Conservation (phyloP, 2,329 filamentous ascomycete species). For the Colletotrichum eremochloae region DNA sequence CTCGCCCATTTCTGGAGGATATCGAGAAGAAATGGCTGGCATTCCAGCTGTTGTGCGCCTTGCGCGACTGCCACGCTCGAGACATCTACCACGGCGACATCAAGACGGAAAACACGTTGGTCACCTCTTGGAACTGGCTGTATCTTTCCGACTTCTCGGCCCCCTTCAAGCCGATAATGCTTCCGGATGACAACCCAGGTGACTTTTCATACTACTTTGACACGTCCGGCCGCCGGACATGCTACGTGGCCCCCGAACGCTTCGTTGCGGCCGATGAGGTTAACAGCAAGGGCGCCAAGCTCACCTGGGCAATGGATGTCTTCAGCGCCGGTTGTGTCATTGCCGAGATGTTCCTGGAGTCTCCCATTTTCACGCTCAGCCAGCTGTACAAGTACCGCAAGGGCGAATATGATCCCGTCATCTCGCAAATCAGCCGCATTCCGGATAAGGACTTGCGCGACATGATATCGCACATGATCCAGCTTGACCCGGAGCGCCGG, state of each 20-base stretch:
- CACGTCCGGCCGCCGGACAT: conserved; percentile 89
- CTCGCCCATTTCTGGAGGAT: conserved; percentile 93
- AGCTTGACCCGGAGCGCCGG: conserved; percentile 89
- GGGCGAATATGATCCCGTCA: conserved; percentile 90
- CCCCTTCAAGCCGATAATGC: conserved; percentile 91
- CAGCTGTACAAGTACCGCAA: conserved; percentile 95
- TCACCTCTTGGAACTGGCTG: conserved; percentile 99
- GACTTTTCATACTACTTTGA: conserved; percentile 99
- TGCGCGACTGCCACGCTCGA: conserved; percentile 90
- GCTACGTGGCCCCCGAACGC: conserved; percentile 94
- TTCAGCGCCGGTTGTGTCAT: conserved; percentile 98
- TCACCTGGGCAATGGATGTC: conserved; percentile 96
- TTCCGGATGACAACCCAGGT: conserved; percentile 96
- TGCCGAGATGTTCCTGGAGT: conserved; percentile 93
- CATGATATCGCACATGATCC: conserved; percentile 95
- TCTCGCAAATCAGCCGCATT: conserved; percentile 85
- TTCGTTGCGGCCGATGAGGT: conserved; percentile 81
- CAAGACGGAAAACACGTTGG: conserved; percentile 96
- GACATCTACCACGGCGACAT: conserved; percentile 98
- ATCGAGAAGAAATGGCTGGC: conserved; percentile 99
- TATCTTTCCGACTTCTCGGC: conserved; percentile 98
- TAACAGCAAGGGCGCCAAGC: conserved; percentile 69
- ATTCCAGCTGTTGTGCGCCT: conserved; percentile 91
- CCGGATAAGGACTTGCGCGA: conserved; percentile 88
- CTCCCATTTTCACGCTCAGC: conserved; percentile 96